Base-by-base conservation (phyloP, 2,329 filamentous ascomycete species). In the Fusarium subtropicale region DNA sequence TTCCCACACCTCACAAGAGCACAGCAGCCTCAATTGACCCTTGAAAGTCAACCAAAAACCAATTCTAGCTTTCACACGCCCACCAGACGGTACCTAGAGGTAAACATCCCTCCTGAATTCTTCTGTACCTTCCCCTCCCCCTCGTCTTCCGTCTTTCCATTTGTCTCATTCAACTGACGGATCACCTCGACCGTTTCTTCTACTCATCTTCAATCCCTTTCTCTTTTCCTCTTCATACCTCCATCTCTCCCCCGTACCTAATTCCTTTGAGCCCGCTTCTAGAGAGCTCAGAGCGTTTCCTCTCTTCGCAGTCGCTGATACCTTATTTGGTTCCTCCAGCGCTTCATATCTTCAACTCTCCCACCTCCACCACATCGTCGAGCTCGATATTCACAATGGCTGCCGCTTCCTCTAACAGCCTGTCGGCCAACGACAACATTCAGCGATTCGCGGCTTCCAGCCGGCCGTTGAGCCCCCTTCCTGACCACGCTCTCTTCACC, bases 391-490 rank as follows among this genome's bases (percentile, higher is more conserved):
- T 72, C 68, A 63, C 68, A 78, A 91, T 91, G 86, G 82, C 87
- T 81, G 70, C 81, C 76, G 85, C 83, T 77, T 84, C 85, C 79
- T 80, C 80, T 76, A 79, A 84, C 75, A 83, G 83, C 77, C 81
- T 87, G 71, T 93, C 92, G 80, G 94, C 93, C 82, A 97, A 99
- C 87, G 96, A 99, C 87, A 98, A 98, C 86, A 98, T 99, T 85
- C 91, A 92, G 83, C 94, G 96, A 76, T 99, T 99, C 83, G 89
- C 91, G 76, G 93, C 95, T 77, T 93, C 96, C 75, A 97, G 93
- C 86, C 90, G 96, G 79, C 93, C 94, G 71, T 83, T 97, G 85
- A 97, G 92, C 87, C 96, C 96, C 75, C 90, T 91, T 69, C 91
- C 93, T 74, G 87, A 90, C 78, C 93, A 97, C 83, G 92, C 92